Conservation (phyloP, 2,329 filamentous ascomycete species). For the Penicillium sp. region DNA sequence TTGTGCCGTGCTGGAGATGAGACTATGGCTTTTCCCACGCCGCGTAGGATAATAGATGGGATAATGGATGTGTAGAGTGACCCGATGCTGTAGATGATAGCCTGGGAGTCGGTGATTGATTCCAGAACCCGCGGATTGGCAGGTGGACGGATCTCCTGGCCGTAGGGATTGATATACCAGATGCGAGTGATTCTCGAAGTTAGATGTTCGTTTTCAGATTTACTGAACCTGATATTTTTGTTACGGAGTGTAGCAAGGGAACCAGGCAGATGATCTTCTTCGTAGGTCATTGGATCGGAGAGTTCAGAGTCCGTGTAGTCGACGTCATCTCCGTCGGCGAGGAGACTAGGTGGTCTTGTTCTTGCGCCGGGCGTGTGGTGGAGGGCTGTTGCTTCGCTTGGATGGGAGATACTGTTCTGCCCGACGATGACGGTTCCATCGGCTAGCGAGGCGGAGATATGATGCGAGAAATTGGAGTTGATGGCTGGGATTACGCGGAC, state of each 20-base stretch:
- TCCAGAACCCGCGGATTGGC: conserved; percentile 77
- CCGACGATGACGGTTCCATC: conserved; percentile 78
- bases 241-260: conserved; percentile 74
- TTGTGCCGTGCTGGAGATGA: conserved; percentile 58
- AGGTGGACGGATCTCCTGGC: conserved; percentile 84
- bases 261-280: conserved; percentile 51
- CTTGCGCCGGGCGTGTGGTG: conserved; percentile 30
- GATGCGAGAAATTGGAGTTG: conserved; percentile 91
- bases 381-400: conserved; percentile 60
- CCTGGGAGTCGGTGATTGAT: conserved; percentile 61
- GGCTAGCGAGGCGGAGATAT: conserved; percentile 78
- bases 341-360: conserved; percentile 34
- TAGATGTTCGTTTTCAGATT: conserved; percentile 74
- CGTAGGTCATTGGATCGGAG: conserved; percentile 38
- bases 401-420: conserved; percentile 90
- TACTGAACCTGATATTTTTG: conserved; percentile 78
- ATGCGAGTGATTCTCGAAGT: conserved; percentile 72
- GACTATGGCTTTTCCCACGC: conserved; percentile 64
- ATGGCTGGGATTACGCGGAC: conserved; percentile 82
- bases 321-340: conserved; percentile 34
- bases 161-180: conserved; percentile 98
- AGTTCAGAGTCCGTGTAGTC: conserved; percentile 32
- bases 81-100: conserved; percentile 88
- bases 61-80: conserved; percentile 86
- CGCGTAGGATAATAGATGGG: conserved; percentile 73